Conservation (phyloP, 2,329 filamentous ascomycete species). For the Scopulariopsis brevicaulis region DNA sequence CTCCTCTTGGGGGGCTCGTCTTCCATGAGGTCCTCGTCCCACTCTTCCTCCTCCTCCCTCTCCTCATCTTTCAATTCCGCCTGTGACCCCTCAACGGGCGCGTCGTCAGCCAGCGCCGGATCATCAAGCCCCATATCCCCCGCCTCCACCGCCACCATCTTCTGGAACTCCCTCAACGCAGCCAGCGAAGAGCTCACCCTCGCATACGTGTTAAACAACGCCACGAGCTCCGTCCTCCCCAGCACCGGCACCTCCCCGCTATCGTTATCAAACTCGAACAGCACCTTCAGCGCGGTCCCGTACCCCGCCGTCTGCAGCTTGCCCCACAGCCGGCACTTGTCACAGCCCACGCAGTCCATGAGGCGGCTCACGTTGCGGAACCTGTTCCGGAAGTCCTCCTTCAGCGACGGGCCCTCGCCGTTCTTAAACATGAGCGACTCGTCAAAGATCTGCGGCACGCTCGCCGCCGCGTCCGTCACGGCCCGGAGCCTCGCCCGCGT, state of each 20-base stretch:
- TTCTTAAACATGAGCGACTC: slow-evolving; percentile 91
- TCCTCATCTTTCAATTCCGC: slow-evolving; percentile 7
- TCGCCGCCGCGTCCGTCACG: slow-evolving; percentile 60
- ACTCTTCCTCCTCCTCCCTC: not conserved
- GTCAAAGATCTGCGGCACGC: slow-evolving; percentile 76
- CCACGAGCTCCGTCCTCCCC: slow-evolving; percentile 83
- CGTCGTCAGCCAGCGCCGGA: not conserved
- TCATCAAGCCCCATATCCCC: slow-evolving; percentile 10
- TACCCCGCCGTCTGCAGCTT: slow-evolving; percentile 94
- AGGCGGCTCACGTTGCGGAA: slow-evolving; percentile 94
- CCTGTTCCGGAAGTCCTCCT: slow-evolving; percentile 94
- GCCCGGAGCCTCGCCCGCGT: slow-evolving; percentile 76
- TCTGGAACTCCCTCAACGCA: slow-evolving; percentile 61
- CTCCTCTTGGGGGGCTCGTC: slow-evolving; percentile 20
- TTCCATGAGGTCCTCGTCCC: not conserved
- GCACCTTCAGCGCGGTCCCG: slow-evolving; percentile 85
- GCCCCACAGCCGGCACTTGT: slow-evolving; percentile 97
- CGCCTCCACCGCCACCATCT: slow-evolving; percentile 30
- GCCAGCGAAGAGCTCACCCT: slow-evolving; percentile 72
- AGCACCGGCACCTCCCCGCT: slow-evolving; percentile 56
- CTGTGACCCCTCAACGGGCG: not conserved
- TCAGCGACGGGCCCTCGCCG: slow-evolving; percentile 63
- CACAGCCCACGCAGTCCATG: slow-evolving; percentile 98
- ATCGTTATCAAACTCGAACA: slow-evolving; percentile 78
- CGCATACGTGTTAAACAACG: slow-evolving; percentile 87